These are phyloP conservation scores for Clarireedia homoeocarpa DNA, from an alignment of 2,329 filamentous ascomycete species.

Conservation along the genomic window DNA sequence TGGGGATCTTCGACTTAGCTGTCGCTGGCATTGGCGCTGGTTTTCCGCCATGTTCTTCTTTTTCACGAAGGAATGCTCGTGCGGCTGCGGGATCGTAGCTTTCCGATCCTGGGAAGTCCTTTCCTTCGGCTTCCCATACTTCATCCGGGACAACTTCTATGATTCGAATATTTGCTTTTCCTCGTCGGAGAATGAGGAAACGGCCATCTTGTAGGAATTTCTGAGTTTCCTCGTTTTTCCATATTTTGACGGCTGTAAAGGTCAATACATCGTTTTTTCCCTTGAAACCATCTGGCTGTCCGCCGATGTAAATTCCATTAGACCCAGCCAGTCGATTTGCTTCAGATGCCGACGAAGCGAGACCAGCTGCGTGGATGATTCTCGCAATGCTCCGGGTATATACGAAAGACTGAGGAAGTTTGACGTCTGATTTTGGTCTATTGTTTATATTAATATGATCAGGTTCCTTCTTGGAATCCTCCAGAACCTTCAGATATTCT, in stretches of 20 bases:
- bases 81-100: background rate
- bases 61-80: background rate
- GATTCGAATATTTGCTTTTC: slow-evolving; percentile 56
- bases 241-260: slow-evolving; percentile 55
- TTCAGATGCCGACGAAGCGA: slow-evolving; percentile 48
- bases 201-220: slow-evolving; percentile 53
- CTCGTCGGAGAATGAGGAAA: slow-evolving; percentile 52
- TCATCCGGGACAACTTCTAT: slow-evolving; percentile 51
- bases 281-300: slow-evolving; percentile 35
- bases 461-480: background rate
- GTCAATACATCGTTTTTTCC: slow-evolving; percentile 43
- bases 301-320: slow-evolving; percentile 54
- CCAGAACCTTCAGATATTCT: background rate
- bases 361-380: slow-evolving; percentile 52
- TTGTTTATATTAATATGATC: slow-evolving; percentile 33
- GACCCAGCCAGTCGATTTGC: slow-evolving; percentile 49
- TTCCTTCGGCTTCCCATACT: slow-evolving; percentile 22
- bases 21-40: no score
- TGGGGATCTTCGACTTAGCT: no score
- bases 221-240: slow-evolving; percentile 47
- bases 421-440: slow-evolving; percentile 45
- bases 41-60: background rate
- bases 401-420: slow-evolving; percentile 51
- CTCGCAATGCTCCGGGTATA: slow-evolving; percentile 45
- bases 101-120: slow-evolving; percentile 1